Evolutionary conservation across 2,329 filamentous ascomycete genomes (phyloP).

Genomic region (Lecanicillium sp.): DNA sequence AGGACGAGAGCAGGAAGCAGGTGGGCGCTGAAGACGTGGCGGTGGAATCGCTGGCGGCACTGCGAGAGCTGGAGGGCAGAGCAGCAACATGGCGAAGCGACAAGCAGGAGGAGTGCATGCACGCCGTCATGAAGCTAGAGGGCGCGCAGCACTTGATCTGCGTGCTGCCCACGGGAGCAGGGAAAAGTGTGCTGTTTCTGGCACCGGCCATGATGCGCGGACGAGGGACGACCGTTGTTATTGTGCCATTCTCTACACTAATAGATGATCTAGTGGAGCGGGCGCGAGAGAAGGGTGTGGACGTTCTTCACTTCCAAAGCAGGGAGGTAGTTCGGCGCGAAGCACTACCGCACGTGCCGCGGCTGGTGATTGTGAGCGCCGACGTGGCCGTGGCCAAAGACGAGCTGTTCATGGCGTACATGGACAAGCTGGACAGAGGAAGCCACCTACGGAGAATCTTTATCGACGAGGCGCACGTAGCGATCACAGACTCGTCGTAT

Average conservation of each 20-base stretch:
- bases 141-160: slow-evolving; percentile 2
- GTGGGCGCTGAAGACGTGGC: neutral
- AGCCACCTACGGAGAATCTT: neutral
- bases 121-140: slow-evolving; percentile 1
- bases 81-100: neutral
- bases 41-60: neutral
- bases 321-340: neutral
- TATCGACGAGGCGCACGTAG: neutral
- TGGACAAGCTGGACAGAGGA: neutral
- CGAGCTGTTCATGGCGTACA: neutral
- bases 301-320: neutral
- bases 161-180: slow-evolving; percentile 7
- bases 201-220: slow-evolving; percentile 2
- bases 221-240: slow-evolving; percentile 2
- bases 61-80: neutral
- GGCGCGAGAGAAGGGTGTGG: neutral
- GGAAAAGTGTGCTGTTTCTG: slow-evolving; percentile 9
- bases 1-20: neutral
- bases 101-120: neutral
- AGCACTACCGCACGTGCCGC: neutral
- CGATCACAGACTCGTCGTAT: neutral
- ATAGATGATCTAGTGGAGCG: neutral
- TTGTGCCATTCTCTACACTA: slow-evolving; percentile 6
- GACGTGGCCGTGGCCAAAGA: neutral
- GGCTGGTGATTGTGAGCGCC: neutral